Evolutionary conservation across 495 filamentous ascomycete species (phyloP).

Genomic region (Chaetomium tenue): DNA sequence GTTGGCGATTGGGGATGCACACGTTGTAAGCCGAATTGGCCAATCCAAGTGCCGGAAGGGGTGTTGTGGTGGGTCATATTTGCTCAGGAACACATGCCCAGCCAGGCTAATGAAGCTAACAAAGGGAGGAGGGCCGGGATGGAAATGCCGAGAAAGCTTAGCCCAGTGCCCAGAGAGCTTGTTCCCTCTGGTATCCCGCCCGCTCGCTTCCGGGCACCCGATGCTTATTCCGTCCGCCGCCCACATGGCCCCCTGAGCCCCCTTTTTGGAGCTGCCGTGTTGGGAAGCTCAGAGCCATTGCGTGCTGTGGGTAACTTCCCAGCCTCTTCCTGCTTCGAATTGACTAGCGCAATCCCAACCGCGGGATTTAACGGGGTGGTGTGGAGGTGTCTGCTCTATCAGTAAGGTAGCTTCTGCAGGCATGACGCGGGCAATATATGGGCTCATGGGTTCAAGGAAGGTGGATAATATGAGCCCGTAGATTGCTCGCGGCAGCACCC

Average conservation of each 20-base stretch:
- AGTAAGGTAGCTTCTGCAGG: neutral
- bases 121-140: neutral
- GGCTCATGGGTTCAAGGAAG: neutral
- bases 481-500: too few species aligned
- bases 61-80: neutral
- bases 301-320: neutral
- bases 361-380: neutral
- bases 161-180: slow-evolving; percentile 14
- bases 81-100: neutral
- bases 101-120: neutral
- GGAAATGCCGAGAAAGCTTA: slow-evolving; percentile 10
- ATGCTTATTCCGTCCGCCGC: neutral
- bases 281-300: slow-evolving; percentile 6
- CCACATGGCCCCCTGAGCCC: too few species aligned
- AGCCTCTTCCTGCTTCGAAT: neutral
- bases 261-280: neutral
- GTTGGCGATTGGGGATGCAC: neutral
- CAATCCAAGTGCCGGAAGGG: neutral
- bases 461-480: neutral
- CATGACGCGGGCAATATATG: slow-evolving; percentile 1
- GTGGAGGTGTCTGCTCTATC: neutral
- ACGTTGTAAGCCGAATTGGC: slow-evolving; percentile 7
- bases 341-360: neutral
- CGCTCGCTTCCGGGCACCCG: neutral
- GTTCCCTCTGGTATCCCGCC: neutral